Evolutionary conservation across 352 stramenopile genomes (phyloP).

Genomic region (Halophytophthora batemanensis): DNA sequence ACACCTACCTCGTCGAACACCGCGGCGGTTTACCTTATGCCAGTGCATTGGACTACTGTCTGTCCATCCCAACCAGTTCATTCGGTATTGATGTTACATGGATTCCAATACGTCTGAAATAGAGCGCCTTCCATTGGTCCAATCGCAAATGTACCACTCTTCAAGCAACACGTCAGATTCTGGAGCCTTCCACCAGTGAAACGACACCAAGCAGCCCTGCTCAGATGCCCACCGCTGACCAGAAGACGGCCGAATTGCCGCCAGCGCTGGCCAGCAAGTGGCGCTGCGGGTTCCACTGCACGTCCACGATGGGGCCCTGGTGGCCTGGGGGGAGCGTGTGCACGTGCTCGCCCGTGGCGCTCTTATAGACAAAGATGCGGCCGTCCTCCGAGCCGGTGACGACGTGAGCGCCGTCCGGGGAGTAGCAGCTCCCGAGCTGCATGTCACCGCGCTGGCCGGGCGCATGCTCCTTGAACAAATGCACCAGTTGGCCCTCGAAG

Average conservation of each 20-base stretch:
- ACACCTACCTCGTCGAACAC: no score
- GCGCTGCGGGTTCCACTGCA: slow-evolving; percentile 86
- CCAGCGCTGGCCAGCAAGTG: slow-evolving; percentile 71
- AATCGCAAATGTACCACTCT: no score
- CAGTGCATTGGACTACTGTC: no score
- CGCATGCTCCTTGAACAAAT: slow-evolving; percentile 64
- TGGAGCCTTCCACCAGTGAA: no score
- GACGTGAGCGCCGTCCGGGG: slow-evolving; percentile 72
- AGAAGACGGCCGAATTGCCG: slow-evolving; percentile 73
- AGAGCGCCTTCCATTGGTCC: no score
- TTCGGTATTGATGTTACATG: no score
- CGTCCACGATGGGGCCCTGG: slow-evolving; percentile 53
- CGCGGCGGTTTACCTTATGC: no score
- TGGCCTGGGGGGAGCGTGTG: slow-evolving; percentile 57
- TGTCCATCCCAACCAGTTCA: no score
- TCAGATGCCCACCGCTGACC: slow-evolving; percentile 43
- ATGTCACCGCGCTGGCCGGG: slow-evolving; percentile 25
- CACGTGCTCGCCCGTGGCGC: slow-evolving; percentile 52
- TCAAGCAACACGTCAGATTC: no score
- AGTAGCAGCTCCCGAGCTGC: slow-evolving; percentile 69
- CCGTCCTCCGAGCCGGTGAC: slow-evolving; percentile 71
- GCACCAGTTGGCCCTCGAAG: slow-evolving; percentile 78
- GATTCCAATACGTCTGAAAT: no score
- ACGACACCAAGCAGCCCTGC: background rate
- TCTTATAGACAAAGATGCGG: slow-evolving; percentile 67